Evolutionary conservation across 768 basidiomycete species (phyloP).

Genomic region (Suillus subalutaceus): DNA sequence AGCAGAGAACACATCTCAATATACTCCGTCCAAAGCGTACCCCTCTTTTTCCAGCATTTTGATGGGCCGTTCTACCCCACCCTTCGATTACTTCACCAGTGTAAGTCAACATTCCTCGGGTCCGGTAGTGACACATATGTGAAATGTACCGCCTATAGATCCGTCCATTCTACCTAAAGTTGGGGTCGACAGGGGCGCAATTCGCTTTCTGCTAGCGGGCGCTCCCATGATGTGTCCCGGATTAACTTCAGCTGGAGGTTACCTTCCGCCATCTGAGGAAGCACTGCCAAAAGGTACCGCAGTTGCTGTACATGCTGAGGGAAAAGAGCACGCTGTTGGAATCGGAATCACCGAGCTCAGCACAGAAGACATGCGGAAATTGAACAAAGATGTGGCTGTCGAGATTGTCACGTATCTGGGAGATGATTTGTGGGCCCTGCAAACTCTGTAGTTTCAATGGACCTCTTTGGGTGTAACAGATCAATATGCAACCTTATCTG

Average conservation of each 20-base stretch:
- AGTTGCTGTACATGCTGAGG: conserved; percentile 95
- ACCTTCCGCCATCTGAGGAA: conserved; percentile 73
- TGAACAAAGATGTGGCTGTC: conserved; percentile 91
- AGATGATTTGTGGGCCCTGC: conserved; percentile 82
- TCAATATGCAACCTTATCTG: neutral
- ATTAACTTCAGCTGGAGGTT: conserved; percentile 89
- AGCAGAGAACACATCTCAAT: conserved; percentile 97
- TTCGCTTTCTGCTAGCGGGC: conserved; percentile 92
- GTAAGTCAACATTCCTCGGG: conserved; percentile 46
- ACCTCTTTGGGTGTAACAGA: neutral
- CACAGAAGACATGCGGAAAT: conserved; percentile 86
- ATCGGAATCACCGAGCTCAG: conserved; percentile 81
- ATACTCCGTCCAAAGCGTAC: conserved; percentile 85
- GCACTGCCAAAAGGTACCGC: conserved; percentile 70
- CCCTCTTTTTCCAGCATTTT: conserved; percentile 94
- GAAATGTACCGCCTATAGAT: conserved; percentile 51
- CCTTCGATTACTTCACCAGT: conserved; percentile 87
- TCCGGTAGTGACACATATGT: neutral
- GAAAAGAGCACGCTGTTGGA: conserved; percentile 89
- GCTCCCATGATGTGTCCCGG: conserved; percentile 99
- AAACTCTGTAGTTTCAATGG: conserved; percentile 51
- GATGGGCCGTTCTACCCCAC: conserved; percentile 94
- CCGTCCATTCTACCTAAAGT: conserved; percentile 89
- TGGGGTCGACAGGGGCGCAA: conserved; percentile 93
- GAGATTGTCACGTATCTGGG: conserved; percentile 87